Percentiles rank a stretch among this genome's conserved stretches.
phyloP scores from a whole-genome alignment of 257 asterid species.

The Rubia yunnanensis region DNA sequence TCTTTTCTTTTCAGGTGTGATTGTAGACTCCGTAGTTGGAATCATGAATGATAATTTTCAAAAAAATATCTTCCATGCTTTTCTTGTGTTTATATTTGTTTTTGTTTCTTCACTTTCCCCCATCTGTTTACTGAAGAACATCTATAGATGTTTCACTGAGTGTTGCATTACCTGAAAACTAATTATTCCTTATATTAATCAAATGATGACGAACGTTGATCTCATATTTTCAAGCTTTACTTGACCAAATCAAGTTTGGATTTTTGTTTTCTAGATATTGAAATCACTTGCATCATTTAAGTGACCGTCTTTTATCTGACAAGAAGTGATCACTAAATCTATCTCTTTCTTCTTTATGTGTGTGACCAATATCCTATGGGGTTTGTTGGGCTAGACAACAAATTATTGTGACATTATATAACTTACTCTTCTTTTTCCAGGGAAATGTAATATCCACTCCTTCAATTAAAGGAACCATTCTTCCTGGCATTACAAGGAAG shows the following conservation, averaged over 20 bases:
- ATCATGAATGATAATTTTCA: no score
- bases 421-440: conserved; percentile 14
- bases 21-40: no score
- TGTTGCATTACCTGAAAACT: not conserved
- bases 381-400: not conserved
- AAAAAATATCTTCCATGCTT: not conserved
- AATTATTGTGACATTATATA: not conserved
- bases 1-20: not conserved
- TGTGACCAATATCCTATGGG: not conserved
- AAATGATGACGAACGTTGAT: not conserved
- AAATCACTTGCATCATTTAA: not conserved
- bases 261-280: not conserved
- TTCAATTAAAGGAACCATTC: conserved; percentile 40
- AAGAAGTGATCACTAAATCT: not conserved
- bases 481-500: conserved; percentile 44
- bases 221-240: not conserved
- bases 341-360: not conserved
- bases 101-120: not conserved
- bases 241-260: not conserved
- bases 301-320: not conserved
- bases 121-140: not conserved
- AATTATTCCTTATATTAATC: not conserved
- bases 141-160: not conserved
- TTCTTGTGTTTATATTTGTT: not conserved
- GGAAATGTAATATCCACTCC: conserved; percentile 41